A percentile compares a stretch with the other conserved stretches of the same genome.
phyloP scores from a whole-genome alignment of 108 stramenopile species.

The Nannochloropsis gaditana region DNA sequence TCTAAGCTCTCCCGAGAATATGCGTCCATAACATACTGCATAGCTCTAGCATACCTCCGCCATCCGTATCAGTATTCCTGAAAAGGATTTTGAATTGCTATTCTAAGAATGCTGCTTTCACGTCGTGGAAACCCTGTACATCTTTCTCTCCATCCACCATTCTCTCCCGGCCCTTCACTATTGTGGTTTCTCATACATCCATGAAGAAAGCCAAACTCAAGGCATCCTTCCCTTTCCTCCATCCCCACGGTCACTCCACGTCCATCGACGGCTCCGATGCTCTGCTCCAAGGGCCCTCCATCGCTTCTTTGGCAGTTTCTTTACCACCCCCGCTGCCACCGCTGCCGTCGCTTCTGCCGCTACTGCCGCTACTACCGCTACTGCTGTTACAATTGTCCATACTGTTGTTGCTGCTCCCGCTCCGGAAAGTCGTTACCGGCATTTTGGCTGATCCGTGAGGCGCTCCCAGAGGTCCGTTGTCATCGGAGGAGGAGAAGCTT shows the following conservation, averaged over 20 bases:
- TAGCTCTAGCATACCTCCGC: no score
- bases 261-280: constrained; percentile 5
- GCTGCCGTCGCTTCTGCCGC: background rate
- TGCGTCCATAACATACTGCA: no score
- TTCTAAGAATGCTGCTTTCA: no score
- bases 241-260: background rate
- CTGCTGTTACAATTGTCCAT: background rate
- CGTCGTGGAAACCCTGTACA: background rate
- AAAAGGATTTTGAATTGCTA: no score
- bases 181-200: background rate
- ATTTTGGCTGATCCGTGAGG: background rate
- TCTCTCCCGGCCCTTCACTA: background rate
- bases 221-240: no score
- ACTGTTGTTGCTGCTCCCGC: background rate
- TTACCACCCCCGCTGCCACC: background rate
- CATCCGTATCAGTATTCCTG: no score
- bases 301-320: background rate
- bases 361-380: background rate
- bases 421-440: background rate
- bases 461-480: background rate
- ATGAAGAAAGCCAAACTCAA: background rate
- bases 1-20: no score
- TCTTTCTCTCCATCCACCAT: background rate
- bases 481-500: background rate
- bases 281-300: background rate